Conservation (phyloP, 345 rosid genomes). For the Kandelia obovata region DNA sequence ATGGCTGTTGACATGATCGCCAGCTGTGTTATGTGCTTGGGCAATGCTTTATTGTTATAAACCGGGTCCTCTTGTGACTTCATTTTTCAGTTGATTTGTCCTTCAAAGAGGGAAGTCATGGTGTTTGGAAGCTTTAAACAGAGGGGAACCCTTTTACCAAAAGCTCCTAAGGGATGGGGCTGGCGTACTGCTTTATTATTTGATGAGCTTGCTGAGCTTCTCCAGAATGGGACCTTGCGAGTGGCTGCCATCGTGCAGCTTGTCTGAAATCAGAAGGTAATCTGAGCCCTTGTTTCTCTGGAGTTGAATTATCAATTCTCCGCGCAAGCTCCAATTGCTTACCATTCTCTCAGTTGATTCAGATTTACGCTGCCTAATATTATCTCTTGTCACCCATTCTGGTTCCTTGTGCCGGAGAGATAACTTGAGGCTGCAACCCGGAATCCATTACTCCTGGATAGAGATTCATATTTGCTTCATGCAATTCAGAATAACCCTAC, state of each 20-base stretch:
- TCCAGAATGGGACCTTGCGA: conserved; percentile 76
- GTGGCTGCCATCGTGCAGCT: conserved; percentile 89
- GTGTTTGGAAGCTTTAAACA: conserved; percentile 87
- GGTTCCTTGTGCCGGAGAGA: not conserved
- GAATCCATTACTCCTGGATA: not conserved
- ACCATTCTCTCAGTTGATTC: not conserved
- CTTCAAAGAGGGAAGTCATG: conserved; percentile 94
- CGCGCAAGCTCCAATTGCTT: not conserved
- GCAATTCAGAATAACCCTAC: not conserved
- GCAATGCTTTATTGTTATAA: not conserved
- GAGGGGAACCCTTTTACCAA: conserved; percentile 80
- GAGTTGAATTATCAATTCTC: not conserved
- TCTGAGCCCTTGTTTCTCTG: not conserved
- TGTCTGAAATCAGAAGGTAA: conserved; percentile 38
- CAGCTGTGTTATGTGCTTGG: not conserved
- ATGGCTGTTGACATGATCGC: not conserved
- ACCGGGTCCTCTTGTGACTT: not conserved
- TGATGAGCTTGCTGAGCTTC: conserved; percentile 86
- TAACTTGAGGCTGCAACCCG: not conserved
- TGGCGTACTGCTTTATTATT: conserved; percentile 88
- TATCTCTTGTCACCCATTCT: not conserved
- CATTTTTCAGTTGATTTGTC: conserved; percentile 66
- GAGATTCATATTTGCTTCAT: not conserved
- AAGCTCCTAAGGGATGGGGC: conserved; percentile 99
- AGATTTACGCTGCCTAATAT: conserved; percentile 1